Evolutionary conservation across 768 basidiomycete species (phyloP).

Genomic region (Kwoniella dendrophila): DNA sequence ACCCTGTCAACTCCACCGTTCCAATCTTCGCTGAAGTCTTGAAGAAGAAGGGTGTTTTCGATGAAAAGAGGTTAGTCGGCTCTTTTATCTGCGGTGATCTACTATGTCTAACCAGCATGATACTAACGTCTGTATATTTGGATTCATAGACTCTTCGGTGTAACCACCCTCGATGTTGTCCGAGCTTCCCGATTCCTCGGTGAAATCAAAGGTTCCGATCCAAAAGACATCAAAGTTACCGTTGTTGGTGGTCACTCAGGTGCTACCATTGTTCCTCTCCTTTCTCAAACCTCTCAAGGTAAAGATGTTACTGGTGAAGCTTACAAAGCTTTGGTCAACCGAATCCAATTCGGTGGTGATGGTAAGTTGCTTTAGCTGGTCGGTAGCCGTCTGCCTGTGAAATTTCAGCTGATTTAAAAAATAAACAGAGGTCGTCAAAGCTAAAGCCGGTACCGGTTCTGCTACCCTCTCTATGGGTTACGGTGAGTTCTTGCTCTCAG

Average conservation of each 20-base stretch:
- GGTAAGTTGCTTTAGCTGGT: slow-evolving; percentile 68
- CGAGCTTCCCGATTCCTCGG: slow-evolving; percentile 95
- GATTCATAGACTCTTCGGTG: slow-evolving; percentile 81
- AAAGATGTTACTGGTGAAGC: slow-evolving; percentile 65
- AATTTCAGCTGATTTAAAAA: no score
- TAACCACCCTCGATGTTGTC: slow-evolving; percentile 96
- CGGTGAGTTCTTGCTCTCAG: slow-evolving; percentile 1
- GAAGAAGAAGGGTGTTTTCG: slow-evolving; percentile 87
- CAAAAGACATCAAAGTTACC: slow-evolving; percentile 65
- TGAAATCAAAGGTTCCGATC: slow-evolving; percentile 65
- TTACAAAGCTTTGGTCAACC: slow-evolving; percentile 77
- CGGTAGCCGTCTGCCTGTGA: no score
- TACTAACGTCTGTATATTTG: background rate
- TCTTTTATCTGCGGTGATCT: background rate
- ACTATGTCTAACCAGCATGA: no score
- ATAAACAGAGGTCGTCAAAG: slow-evolving; percentile 90
- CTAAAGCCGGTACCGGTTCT: slow-evolving; percentile 89
- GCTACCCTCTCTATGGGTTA: slow-evolving; percentile 98
- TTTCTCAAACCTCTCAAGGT: slow-evolving; percentile 77
- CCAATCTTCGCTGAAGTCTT: slow-evolving; percentile 94
- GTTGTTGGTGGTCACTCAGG: slow-evolving; percentile 97
- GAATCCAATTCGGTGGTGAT: slow-evolving; percentile 97
- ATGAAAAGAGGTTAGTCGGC: slow-evolving; percentile 76
- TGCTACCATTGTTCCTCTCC: slow-evolving; percentile 93
- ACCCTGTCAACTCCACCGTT: slow-evolving; percentile 99